phyloP scores from a whole-genome alignment of 345 rosid genomes.

The Eutrema yunnanense region DNA sequence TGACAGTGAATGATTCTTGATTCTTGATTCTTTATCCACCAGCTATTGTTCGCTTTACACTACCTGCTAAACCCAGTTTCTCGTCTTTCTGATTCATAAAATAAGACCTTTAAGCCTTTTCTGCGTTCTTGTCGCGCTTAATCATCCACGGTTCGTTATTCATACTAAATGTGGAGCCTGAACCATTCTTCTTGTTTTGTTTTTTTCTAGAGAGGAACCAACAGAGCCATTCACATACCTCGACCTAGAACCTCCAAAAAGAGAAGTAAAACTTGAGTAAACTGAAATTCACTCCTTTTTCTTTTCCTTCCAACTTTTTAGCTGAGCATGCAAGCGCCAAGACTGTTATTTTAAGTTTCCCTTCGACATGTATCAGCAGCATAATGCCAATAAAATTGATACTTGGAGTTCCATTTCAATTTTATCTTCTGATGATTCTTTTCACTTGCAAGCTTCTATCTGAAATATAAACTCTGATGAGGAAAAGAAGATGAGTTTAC shows the following conservation, averaged over 20 bases:
- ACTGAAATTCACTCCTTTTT: neutral
- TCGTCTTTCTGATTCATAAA: neutral
- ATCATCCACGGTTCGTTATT: neutral
- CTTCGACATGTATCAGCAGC: constrained; percentile 10
- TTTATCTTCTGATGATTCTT: neutral
- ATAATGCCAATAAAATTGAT: constrained; percentile 12
- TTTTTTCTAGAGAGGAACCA: constrained; percentile 77
- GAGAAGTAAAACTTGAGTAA: constrained; percentile 66
- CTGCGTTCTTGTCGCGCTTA: neutral
- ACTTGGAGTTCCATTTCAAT: neutral
- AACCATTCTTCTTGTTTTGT: constrained; percentile 12
- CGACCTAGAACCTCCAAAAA: constrained; percentile 72
- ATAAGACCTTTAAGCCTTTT: neutral
- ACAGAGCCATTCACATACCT: constrained; percentile 77
- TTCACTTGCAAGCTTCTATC: constrained; percentile 13
- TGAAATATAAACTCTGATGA: neutral
- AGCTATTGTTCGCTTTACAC: neutral
- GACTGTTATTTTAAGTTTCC: neutral
- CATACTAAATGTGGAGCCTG: constrained; percentile 1
- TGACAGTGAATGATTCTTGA: neutral
- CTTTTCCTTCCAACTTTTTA: neutral
- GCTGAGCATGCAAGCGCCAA: constrained; percentile 3
- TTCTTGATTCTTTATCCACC: neutral
- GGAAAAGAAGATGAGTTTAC: neutral
- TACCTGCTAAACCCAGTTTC: neutral